Evolutionary conservation across 2,329 filamentous ascomycete genomes (phyloP).

Genomic region (Aspergillus japonicus): DNA sequence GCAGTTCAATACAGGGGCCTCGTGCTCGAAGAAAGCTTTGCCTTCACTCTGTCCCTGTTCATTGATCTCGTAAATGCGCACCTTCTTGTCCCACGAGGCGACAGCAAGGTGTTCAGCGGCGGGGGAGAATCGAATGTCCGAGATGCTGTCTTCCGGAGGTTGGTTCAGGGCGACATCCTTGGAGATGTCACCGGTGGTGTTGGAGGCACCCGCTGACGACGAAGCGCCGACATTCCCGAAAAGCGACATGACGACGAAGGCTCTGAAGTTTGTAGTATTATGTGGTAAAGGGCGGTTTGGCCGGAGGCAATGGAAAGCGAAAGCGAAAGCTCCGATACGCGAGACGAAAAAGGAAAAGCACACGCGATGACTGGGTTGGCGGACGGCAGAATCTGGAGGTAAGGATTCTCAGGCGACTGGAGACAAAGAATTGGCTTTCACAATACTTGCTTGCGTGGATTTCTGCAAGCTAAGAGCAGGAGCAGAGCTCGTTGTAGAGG

Average conservation of each 20-base stretch:
- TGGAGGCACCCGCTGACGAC: conserved; percentile 53
- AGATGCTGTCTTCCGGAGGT: conserved; percentile 85
- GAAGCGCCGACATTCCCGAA: conserved; percentile 55
- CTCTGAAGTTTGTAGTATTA: conserved; percentile 26
- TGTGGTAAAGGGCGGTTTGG: not conserved
- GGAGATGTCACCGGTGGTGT: conserved; percentile 85
- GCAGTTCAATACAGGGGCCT: conserved; percentile 77
- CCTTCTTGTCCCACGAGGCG: conserved; percentile 95
- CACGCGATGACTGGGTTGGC: not conserved
- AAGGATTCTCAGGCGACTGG: not conserved
- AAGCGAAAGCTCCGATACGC: not conserved
- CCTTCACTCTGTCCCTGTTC: conserved; percentile 74
- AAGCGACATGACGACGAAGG: conserved; percentile 37
- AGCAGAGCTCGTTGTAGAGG: not conserved
- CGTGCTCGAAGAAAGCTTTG: conserved; percentile 82
- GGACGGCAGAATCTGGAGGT: not conserved
- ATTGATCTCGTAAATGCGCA: conserved; percentile 92
- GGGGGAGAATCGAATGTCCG: conserved; percentile 79
- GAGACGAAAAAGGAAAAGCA: conserved; percentile 9
- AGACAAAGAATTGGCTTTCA: not conserved
- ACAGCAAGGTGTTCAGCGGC: conserved; percentile 80
- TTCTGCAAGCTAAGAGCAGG: not conserved
- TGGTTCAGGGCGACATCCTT: conserved; percentile 78
- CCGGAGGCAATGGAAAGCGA: not conserved
- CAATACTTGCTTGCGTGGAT: not conserved